Evolutionary conservation across 306 rosid genomes (phyloP), one percentile per base, ranked within the genome.

Genomic region (Sophora flavescens): DNA sequence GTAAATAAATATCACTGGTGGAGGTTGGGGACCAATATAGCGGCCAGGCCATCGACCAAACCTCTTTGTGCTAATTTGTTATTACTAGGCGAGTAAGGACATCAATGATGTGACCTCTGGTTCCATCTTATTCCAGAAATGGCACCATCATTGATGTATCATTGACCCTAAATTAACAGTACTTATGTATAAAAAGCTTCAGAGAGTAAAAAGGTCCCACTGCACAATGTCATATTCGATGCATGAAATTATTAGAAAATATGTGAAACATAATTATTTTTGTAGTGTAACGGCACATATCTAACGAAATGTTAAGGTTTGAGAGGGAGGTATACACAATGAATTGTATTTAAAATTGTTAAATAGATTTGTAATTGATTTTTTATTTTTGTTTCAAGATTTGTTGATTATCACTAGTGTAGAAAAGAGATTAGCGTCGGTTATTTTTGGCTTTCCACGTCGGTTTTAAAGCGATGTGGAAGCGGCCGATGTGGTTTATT

Each of bases 21-120:
- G 9, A 28, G 47, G 35, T 58, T 30, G 67, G 77, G 80, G 74
- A 52, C 77, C 72, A 53, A 4, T 45, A 5, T 54, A 68, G 33
- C 35, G 42, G 70, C 68, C 18, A 79, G 26, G 70, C 68, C 18
- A 79, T 70, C 61, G 54, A 62, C 76, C 41, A 5, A 11, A 35
- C 18, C 12, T 47, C 12, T 42, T 68, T 48, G 16, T 26, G 65
- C 53, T 68, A 68, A 44, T 79, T 79, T 74, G 83, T 75, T 84
- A 68, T 64, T 58, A 54, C 5, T 70, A 70, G 80, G 84, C 68
- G 6, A 73, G 16, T 56, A 8, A 30, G 22, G 12, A 70, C 75
- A 38, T 48, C 42, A 52, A 5, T 42, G 41, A 68, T 67, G 78
- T 68, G 12, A 83, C 79, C 8, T 35, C 5, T 35, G 1, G 50